Base-by-base conservation (phyloP, 768 basidiomycete species). In the Strobilomyces dryophilus region DNA sequence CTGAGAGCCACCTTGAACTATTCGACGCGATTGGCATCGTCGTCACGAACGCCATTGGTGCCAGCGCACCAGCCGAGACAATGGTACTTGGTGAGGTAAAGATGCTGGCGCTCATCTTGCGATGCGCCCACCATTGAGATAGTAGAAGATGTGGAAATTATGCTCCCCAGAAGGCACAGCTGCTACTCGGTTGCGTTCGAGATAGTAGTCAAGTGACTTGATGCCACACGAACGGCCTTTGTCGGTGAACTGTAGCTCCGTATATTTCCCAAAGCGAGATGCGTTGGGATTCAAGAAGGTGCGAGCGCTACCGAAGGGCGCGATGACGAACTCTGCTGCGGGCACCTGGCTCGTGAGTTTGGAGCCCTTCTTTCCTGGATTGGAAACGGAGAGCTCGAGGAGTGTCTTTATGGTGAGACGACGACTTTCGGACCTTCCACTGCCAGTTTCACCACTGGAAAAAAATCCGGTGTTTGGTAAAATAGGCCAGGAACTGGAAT, bases 81-180 rank as follows among this genome's bases (percentile, higher is more conserved):
- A 2, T 93, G 82, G 61, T 93, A 99, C 8, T 95, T 89, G 47
- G 80, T 72, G 9, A 99, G 79, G 56, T 89, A 87, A 48, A 98
- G 80, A 66, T 95, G 92, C 27, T 89, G 83, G 14, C 90, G 76
- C 67, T 99, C 97, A 1, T 98, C 97, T 0, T 81, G 64, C 0
- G 87, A 83, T 2, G 94, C 93, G 24, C 97, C 95, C 1, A 92
- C 88, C 53, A 95, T 84, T n/a, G 63, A 99, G 82, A 69, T 97
- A 97, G 67, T 98, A 98, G 71, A 98, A 97, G 34, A 95, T 93
- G 69, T 99, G 94, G 68, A 98, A 98, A 60, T 97, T 98, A 11
- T 94, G 83, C 70, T 99, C 95, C 50, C 93, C 94, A 1, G 87
- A 89, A 1, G 92, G 89, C 1, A 89, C 82, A 20, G 84, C 83